phyloP scores from a whole-genome alignment of 1,284 basidiomycete genomes.

The Inonotus obliquus region DNA sequence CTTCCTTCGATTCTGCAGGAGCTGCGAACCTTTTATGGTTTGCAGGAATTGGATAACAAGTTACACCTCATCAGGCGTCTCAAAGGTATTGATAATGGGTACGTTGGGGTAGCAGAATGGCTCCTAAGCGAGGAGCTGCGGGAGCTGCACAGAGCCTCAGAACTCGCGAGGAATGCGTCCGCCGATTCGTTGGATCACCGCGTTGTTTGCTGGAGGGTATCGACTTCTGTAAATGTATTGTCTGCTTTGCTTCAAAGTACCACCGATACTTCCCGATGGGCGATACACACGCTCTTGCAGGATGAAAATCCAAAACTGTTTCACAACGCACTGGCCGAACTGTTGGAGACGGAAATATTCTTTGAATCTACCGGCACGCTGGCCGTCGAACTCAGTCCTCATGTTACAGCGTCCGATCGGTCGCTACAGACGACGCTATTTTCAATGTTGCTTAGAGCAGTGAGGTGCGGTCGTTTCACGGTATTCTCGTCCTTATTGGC shows the following conservation, averaged over 20 bases:
- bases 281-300: constrained; percentile 2
- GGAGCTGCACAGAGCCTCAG: constrained; percentile 34
- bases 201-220: constrained; percentile 29
- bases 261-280: constrained; percentile 6
- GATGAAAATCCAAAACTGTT: not conserved
- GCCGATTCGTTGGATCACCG: constrained; percentile 28
- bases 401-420: not conserved
- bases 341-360: constrained; percentile 10
- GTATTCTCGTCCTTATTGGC: not conserved
- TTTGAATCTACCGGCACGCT: constrained; percentile 7
- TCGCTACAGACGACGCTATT: constrained; percentile 7
- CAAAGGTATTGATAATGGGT: constrained; percentile 50
- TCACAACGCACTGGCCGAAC: not conserved
- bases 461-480: constrained; percentile 1
- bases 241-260: constrained; percentile 2
- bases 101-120: constrained; percentile 66
- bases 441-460: constrained; percentile 14
- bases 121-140: constrained; percentile 57
- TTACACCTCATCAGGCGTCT: constrained; percentile 52
- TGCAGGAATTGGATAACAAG: constrained; percentile 51
- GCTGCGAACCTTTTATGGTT: constrained; percentile 48
- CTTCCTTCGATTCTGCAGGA: constrained; percentile 53
- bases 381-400: not conserved
- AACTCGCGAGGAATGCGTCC: constrained; percentile 30
- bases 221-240: constrained; percentile 27